phyloP scores from a whole-genome alignment of 805 yeast species.

The Starmerella vaccinii region DNA sequence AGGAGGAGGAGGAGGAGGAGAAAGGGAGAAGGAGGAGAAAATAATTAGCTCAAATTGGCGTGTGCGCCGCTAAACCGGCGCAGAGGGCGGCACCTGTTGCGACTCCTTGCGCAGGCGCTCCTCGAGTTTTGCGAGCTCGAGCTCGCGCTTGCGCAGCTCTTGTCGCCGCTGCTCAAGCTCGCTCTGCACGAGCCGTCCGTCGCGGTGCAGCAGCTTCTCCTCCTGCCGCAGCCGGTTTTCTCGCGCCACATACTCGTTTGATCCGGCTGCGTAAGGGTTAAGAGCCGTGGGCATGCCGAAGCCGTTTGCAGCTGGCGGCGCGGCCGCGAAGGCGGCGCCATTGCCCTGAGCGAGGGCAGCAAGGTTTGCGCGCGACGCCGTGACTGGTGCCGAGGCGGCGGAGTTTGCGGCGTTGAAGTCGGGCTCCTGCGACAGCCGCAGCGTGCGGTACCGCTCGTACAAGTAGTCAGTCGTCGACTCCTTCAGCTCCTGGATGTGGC shows the following conservation, averaged over 20 bases:
- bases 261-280: not conserved
- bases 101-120: constrained; percentile 55
- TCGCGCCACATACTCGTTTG: constrained; percentile 45
- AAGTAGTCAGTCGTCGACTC: constrained; percentile 78
- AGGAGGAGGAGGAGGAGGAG: too few species aligned
- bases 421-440: constrained; percentile 57
- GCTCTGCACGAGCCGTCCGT: constrained; percentile 81
- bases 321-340: not conserved
- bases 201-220: constrained; percentile 76
- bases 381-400: constrained; percentile 21
- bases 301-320: not conserved
- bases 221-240: constrained; percentile 85
- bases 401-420: constrained; percentile 21
- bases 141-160: constrained; percentile 75
- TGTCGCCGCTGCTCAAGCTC: constrained; percentile 70
- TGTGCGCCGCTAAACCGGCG: constrained; percentile 34
- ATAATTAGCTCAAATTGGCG: constrained; percentile 21
- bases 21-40: too few species aligned
- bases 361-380: constrained; percentile 20
- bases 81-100: constrained; percentile 34
- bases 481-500: constrained; percentile 79
- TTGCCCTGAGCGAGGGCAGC: constrained; percentile 7
- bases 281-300: not conserved
- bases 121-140: constrained; percentile 73
- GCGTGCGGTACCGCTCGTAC: constrained; percentile 84